A percentile compares a stretch with the other conserved stretches of the same genome.
Evolutionary conservation across 306 rosid species (phyloP).

Genomic region (Quercus gilva): DNA sequence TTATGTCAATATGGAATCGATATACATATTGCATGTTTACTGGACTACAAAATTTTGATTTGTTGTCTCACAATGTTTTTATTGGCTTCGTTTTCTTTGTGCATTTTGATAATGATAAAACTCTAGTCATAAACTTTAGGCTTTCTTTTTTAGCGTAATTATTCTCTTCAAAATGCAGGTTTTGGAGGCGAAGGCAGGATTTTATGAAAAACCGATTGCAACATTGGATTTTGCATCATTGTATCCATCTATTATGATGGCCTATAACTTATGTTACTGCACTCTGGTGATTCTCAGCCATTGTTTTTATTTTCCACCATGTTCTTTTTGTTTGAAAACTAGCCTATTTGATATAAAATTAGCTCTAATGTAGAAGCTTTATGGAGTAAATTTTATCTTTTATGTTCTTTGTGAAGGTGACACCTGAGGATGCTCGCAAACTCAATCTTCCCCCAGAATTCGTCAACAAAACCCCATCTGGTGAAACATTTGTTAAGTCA

Average conservation of each 20-base stretch:
- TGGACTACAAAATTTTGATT: background rate
- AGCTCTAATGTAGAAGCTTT: background rate
- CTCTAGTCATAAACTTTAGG: background rate
- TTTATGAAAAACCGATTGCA: conserved; percentile 94
- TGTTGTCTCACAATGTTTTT: background rate
- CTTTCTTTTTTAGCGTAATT: background rate
- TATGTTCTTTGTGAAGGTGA: conserved; percentile 54
- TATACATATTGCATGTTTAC: background rate
- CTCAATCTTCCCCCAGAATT: conserved; percentile 82
- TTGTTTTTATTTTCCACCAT: conserved; percentile 16
- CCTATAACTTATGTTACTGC: conserved; percentile 96
- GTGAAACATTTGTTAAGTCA: conserved; percentile 87
- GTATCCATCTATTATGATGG: conserved; percentile 99
- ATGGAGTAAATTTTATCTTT: conserved; percentile 7
- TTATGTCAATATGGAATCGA: background rate
- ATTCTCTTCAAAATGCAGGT: conserved; percentile 51
- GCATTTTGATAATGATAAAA: background rate
- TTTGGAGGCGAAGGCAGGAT: conserved; percentile 91
- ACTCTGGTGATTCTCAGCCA: conserved; percentile 66
- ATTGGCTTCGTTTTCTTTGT: background rate
- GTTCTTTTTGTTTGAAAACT: background rate
- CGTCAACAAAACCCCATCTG: conserved; percentile 90
- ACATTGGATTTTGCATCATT: conserved; percentile 96
- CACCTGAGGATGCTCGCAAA: conserved; percentile 68
- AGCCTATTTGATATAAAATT: conserved; percentile 4